A percentile compares a stretch with the other conserved stretches of the same genome.
phyloP scores from a whole-genome alignment of 176 grass and related monocot species.

The Avena sativa region DNA sequence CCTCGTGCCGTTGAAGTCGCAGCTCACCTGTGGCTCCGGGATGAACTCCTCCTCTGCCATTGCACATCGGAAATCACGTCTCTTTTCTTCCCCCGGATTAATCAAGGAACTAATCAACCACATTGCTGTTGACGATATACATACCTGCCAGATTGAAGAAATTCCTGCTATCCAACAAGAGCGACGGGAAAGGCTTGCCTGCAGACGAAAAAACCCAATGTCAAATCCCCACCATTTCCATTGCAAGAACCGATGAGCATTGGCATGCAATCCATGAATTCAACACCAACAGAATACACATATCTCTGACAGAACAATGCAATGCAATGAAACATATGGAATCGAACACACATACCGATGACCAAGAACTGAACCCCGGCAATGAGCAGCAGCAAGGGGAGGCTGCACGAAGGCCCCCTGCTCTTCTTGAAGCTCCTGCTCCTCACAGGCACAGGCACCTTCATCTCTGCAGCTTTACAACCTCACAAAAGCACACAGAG shows the following conservation, averaged over 20 bases:
- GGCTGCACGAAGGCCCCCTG: conserved; percentile 36
- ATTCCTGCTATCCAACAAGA: conserved; percentile 46
- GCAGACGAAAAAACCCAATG: conserved; percentile 10
- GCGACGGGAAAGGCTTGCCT: conserved; percentile 55
- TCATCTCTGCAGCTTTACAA: conserved; percentile 45
- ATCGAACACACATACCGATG: conserved; percentile 27
- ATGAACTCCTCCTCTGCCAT: conserved; percentile 48
- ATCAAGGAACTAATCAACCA: neutral
- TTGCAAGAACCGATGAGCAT: neutral
- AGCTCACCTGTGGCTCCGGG: conserved; percentile 52
- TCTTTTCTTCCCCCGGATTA: no score
- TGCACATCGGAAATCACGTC: neutral
- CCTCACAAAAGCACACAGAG: neutral
- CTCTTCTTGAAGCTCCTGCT: conserved; percentile 39
- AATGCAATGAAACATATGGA: neutral
- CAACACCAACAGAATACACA: neutral
- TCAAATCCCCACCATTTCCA: conserved; percentile 31
- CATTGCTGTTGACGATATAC: neutral
- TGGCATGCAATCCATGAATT: neutral
- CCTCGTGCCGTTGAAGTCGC: conserved; percentile 55
- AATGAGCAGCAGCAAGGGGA: conserved; percentile 49
- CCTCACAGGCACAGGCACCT: conserved; percentile 31
- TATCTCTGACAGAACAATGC: neutral
- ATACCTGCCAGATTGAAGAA: conserved; percentile 49
- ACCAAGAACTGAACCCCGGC: conserved; percentile 54